Conservation (phyloP, 352 stramenopile species). For the Pythium aphanidermatum region DNA sequence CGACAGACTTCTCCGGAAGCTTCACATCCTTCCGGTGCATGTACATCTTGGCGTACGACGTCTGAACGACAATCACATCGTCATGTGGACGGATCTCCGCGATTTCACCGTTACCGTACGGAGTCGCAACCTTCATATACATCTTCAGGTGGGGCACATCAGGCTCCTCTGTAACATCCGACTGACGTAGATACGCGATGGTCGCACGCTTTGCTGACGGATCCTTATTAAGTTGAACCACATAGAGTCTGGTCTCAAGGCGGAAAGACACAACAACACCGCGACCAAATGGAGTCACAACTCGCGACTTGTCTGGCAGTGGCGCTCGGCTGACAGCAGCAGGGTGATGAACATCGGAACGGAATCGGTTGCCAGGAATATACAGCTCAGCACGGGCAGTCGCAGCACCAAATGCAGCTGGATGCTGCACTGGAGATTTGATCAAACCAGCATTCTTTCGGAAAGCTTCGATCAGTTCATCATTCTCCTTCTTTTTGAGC, state of each 20-base stretch:
- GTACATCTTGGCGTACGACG: slow-evolving; percentile 60
- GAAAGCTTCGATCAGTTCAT: slow-evolving; percentile 58
- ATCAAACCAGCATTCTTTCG: slow-evolving; percentile 47
- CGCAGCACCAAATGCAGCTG: slow-evolving; percentile 56
- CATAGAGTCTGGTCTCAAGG: slow-evolving; percentile 68
- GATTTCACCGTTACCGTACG: slow-evolving; percentile 60
- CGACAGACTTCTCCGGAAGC: slow-evolving; percentile 50
- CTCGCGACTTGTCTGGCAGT: slow-evolving; percentile 65
- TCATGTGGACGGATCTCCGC: slow-evolving; percentile 62
- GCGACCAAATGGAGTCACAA: slow-evolving; percentile 68
- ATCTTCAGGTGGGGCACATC: slow-evolving; percentile 62
- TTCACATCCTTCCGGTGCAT: slow-evolving; percentile 79
- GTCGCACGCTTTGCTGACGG: slow-evolving; percentile 49
- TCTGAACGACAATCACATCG: slow-evolving; percentile 62
- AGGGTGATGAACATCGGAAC: slow-evolving; percentile 52
- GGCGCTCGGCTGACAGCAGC: slow-evolving; percentile 54
- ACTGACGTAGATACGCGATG: slow-evolving; percentile 62
- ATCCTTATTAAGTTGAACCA: slow-evolving; percentile 69
- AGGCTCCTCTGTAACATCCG: slow-evolving; percentile 61
- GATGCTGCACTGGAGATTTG: slow-evolving; percentile 44
- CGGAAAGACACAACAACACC: slow-evolving; percentile 71
- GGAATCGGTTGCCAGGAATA: slow-evolving; percentile 70
- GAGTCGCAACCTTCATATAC: slow-evolving; percentile 72
- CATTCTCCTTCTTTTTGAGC: slow-evolving; percentile 55
- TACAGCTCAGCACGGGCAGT: slow-evolving; percentile 56